These are phyloP conservation scores for Sporothrix phasma DNA, from an alignment of 2,329 filamentous ascomycete species.

Conservation along the genomic window DNA sequence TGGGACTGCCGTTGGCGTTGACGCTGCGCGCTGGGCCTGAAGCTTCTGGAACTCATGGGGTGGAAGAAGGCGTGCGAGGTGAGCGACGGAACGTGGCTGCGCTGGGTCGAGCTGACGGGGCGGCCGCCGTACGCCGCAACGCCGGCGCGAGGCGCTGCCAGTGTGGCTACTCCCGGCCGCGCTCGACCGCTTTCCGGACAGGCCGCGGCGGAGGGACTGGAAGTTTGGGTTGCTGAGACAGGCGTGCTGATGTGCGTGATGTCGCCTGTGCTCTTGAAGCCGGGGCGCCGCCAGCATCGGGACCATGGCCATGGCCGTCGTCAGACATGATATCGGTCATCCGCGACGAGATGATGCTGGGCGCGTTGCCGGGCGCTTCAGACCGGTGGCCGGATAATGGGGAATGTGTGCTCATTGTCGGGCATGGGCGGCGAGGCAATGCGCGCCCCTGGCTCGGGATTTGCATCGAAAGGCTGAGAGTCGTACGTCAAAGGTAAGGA, in stretches of 20 bases:
- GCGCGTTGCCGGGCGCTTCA: constrained; percentile 33
- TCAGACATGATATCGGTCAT: constrained; percentile 57
- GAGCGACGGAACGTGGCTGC: constrained; percentile 82
- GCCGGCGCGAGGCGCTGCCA: constrained; percentile 23
- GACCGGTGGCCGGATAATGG: constrained; percentile 34
- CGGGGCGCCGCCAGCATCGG: constrained; percentile 27
- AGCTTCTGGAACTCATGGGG: constrained; percentile 91
- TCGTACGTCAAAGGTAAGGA: background rate
- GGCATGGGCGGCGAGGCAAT: constrained; percentile 26
- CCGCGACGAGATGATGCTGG: constrained; percentile 61
- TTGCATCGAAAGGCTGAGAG: constrained; percentile 14
- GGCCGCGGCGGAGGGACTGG: constrained; percentile 45
- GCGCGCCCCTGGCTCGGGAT: constrained; percentile 29
- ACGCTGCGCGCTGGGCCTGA: constrained; percentile 68
- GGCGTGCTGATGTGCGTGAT: constrained; percentile 39
- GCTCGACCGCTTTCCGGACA: constrained; percentile 37
- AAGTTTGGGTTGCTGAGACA: constrained; percentile 23
- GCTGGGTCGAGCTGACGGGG: constrained; percentile 59
- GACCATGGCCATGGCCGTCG: constrained; percentile 35
- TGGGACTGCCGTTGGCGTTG: constrained; percentile 29
- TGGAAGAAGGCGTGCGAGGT: constrained; percentile 87
- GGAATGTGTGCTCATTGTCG: constrained; percentile 30
- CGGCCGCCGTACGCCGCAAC: constrained; percentile 33
- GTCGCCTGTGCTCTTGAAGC: constrained; percentile 43
- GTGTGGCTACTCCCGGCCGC: constrained; percentile 26